phyloP scores from a whole-genome alignment of 345 rosid genomes.

The Toxicodendron radicans region DNA sequence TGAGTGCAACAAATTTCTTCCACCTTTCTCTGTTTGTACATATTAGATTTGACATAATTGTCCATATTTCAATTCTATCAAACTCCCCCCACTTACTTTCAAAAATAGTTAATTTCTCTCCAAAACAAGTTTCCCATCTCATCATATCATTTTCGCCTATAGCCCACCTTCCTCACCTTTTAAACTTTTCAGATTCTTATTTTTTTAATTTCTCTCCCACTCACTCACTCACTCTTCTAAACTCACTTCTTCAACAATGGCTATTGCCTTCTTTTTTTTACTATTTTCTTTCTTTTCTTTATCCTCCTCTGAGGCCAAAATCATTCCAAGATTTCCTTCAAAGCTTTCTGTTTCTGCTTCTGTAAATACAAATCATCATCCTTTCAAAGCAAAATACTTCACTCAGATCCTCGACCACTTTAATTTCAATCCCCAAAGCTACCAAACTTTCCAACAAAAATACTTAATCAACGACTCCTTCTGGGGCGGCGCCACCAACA shows the following conservation, averaged over 20 bases:
- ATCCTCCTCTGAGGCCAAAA: slow-evolving; percentile 15
- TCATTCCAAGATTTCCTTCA: slow-evolving; percentile 33
- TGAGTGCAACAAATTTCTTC: too few species aligned
- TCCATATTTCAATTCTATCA: too few species aligned
- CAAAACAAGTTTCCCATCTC: too few species aligned
- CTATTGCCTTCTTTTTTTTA: slow-evolving; percentile 10
- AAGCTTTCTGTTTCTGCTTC: background rate
- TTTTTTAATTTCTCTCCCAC: background rate
- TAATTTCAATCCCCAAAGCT: slow-evolving; percentile 49
- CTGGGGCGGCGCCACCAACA: slow-evolving; percentile 48
- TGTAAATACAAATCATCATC: background rate
- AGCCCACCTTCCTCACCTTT: background rate
- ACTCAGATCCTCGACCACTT: slow-evolving; percentile 69
- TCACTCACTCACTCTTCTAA: background rate
- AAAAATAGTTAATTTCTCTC: too few species aligned
- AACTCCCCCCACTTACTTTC: too few species aligned
- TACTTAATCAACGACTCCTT: slow-evolving; percentile 44
- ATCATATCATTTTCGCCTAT: too few species aligned
- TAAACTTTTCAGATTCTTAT: background rate
- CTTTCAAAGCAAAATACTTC: slow-evolving; percentile 42
- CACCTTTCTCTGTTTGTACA: too few species aligned
- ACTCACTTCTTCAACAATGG: slow-evolving; percentile 5
- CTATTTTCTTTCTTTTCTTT: slow-evolving; percentile 11
- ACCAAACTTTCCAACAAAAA: slow-evolving; percentile 50
- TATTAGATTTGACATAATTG: too few species aligned